Base-by-base conservation (phyloP, 495 filamentous ascomycete genomes). In the Penicillium steckii region DNA sequence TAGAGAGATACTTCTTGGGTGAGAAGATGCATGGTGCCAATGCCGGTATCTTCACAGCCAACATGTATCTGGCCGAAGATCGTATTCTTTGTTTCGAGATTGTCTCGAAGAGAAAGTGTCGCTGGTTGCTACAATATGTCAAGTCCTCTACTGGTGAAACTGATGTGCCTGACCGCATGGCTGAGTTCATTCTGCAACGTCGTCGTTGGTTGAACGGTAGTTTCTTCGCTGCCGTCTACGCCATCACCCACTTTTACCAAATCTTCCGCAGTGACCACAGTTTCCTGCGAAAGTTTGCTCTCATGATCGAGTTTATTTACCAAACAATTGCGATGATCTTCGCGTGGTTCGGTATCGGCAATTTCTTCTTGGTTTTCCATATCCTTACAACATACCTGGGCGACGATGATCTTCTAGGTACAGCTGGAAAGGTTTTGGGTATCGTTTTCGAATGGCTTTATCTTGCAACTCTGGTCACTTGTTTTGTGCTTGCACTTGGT, bases 51-150 rank as follows among this genome's bases (percentile, higher is more conserved):
- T 97, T 99, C 77, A 96, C 91, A 8, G 92, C 95, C 55, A 99
- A 99, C 69, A 99, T 99, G 95, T 99, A 99, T 65, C 82, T 99
- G 50, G 95, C 95, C 33, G 95, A 99, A 69, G 95, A 99, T 82
- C 90, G 95, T 74, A 99, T 99, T 62, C 84, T 99, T 29, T 99
- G 95, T 70, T 99, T 97, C 74, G 95, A 99, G 72, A 88, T 99
- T 35, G 95, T 99, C 43, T 86, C 91, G 18, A 99, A 99, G 73
- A 85, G 95, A 47, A 96, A 96, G 64, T 95, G 90, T 66, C 85
- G 89, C 71, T 99, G 95, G 95, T 87, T 97, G 52, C 72, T 99
- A 56, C 90, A 95, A 61, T 99, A 99, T 63, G 95, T 99, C 72
- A 97, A 97, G 70, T 95, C 90, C 1, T 88, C 95, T 3, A 93